These are phyloP conservation scores for Magnusiomyces magnusii DNA, from an alignment of 1,139 yeast species.

Conservation along the genomic window DNA sequence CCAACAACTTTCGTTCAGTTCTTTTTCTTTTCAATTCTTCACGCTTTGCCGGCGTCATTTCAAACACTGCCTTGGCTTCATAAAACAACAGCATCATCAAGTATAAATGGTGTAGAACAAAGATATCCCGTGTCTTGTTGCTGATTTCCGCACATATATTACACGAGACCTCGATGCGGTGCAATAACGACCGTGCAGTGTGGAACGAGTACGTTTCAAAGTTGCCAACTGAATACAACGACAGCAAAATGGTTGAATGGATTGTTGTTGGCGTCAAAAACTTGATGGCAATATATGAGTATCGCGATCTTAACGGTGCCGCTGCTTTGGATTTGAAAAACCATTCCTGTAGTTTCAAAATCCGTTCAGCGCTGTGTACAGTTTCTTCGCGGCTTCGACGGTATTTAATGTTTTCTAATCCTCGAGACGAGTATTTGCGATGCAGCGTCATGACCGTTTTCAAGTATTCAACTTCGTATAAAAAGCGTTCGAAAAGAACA, in stretches of 20 bases:
- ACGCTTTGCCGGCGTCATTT: conserved; percentile 3
- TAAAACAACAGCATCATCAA: background rate
- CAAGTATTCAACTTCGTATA: conserved; percentile 29
- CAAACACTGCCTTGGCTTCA: conserved; percentile 1
- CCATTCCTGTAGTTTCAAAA: conserved; percentile 29
- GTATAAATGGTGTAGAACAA: background rate
- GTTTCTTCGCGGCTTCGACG: conserved; percentile 25
- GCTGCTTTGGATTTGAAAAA: conserved; percentile 26
- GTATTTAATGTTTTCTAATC: conserved; percentile 20
- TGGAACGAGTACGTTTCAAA: conserved; percentile 1
- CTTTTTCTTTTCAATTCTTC: background rate
- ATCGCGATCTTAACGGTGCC: conserved; percentile 15
- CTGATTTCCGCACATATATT: background rate
- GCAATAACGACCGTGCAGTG: background rate
- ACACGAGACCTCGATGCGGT: conserved; percentile 3
- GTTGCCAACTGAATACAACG: conserved; percentile 1
- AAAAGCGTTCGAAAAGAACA: conserved; percentile 26
- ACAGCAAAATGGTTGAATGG: background rate
- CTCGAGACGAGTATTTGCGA: conserved; percentile 27
- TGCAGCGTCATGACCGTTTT: conserved; percentile 30
- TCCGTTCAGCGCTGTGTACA: conserved; percentile 26
- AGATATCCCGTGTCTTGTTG: background rate
- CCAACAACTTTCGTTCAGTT: background rate
- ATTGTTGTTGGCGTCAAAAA: background rate
- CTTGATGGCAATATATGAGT: conserved; percentile 1